Evolutionary conservation across 805 yeast genomes (phyloP), one percentile per base, ranked within the genome.

Genomic region (Starmerella floricola): DNA sequence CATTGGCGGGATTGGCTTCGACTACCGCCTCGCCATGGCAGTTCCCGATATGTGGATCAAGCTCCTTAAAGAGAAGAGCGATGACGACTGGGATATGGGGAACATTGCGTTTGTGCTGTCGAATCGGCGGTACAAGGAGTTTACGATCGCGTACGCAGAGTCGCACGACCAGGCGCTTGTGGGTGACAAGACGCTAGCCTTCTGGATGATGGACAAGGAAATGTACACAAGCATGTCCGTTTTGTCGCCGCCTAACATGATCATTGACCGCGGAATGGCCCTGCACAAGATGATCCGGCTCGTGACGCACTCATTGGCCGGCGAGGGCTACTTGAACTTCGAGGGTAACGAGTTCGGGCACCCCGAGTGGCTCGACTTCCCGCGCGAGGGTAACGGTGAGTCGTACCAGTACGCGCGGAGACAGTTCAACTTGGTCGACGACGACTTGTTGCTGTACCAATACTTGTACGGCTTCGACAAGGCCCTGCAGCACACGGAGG

Each of bases 31-130:
- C 41, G 91, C 94, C 2, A 88, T 88, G 98, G 96, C 97, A 1
- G 69, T 88, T 46, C 98, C 98, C 3, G 98, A 88, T 61, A 88
- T 88, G 97, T 88, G 98, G 98, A 88, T 88, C 65, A 91, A 91
- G 61, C 62, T 86, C 36, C 64, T 88, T 53, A 88, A 91, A 59
- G 96, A 87, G 58, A 64, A 71, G 45, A 57, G 63, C 34, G 97
- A 88, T 61, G 95, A 87, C 47, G 79, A 84, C 39, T 88, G 98
- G 98, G 85, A 87, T 55, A 62, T 88, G 66, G 85, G 80, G 34
- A 66, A 71, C 46, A 86, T 88, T 43, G 78, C 77, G 17, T 78
- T 74, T 58, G 83, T 94, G 1, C 69, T 88, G 54, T 76, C 94
- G 27, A 91, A 88, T 63, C 73, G 97, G 55, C 73, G 98, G 50